Base-by-base conservation (phyloP, 305 asterid species). In the Petunia hybrid region DNA sequence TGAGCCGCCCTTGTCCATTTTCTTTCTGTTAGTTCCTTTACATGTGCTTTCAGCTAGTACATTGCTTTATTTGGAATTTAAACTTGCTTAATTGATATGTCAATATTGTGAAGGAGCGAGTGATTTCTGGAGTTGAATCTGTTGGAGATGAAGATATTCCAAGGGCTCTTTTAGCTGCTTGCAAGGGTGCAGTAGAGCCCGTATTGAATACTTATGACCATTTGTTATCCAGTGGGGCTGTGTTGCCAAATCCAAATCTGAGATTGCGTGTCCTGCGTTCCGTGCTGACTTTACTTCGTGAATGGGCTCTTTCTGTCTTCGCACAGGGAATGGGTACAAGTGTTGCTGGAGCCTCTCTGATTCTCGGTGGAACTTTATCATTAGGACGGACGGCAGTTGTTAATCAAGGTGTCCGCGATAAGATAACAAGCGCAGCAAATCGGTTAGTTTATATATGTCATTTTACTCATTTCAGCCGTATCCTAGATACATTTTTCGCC, bases 91-190 rank as follows among this genome's bases (percentile, higher is more conserved):
- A 51, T 78, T 78, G 59, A 14, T 9, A 42, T 35, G 62, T 39
- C 9, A 62, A 10, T 78, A 42, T 64, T 65, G 57, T 5, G 12
- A 78, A 94, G 99, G 99, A 93, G 82, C 92, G 91, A 82, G 91
- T 90, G 60, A 85, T 80, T 83, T 89, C 97, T 7, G 94, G 97
- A 65, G 91, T 74, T 60, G 99, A 96, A 84, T 88, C 83, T 57
- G 91, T 90, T 84, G 98, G 97, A 46, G 99, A 96, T 81, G 99
- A 96, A 88, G 98, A 93, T 86, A 86, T 94, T 82, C 91, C 97
- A 5, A 90, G 97, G 89, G 98, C 97, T 82, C 91, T 96, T 86
- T 85, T 94, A 66, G 92, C 94, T 86, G 93, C 99, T 60, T 96
- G 98, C 88, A 92, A 90, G 90, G 95, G 97, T 84, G 90, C 97